Percentiles rank a stretch among this genome's conserved stretches.
phyloP scores from a whole-genome alignment of 768 basidiomycete species.

The Boletus rufocinnamomeus region DNA sequence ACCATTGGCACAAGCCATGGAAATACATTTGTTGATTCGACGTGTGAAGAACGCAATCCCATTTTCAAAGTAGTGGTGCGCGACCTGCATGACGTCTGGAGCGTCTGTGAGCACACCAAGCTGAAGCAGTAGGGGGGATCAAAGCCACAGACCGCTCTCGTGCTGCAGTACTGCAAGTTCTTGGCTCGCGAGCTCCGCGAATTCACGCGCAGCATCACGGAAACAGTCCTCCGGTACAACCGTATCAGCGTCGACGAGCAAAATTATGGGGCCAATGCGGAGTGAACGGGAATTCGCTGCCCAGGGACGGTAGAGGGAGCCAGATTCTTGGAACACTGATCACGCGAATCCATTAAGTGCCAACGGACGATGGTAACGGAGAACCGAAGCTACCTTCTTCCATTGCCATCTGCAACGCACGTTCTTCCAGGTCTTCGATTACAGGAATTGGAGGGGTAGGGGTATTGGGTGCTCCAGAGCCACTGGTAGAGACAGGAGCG shows the following conservation, averaged over 20 bases:
- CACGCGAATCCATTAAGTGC: constrained; percentile 42
- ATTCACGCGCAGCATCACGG: constrained; percentile 85
- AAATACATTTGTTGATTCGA: constrained; percentile 81
- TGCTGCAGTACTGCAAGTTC: constrained; percentile 86
- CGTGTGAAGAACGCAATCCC: constrained; percentile 87
- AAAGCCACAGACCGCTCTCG: constrained; percentile 67
- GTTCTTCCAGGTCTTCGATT: constrained; percentile 48
- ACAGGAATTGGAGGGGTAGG: constrained; percentile 18
- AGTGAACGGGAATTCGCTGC: constrained; percentile 72
- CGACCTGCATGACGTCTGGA: constrained; percentile 86
- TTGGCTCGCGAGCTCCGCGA: constrained; percentile 65
- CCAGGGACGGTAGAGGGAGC: constrained; percentile 66
- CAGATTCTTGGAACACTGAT: constrained; percentile 52
- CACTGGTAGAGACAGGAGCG: constrained; percentile 7
- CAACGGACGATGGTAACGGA: constrained; percentile 36
- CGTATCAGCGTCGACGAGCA: constrained; percentile 89
- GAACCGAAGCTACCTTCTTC: constrained; percentile 45
- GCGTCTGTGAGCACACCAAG: constrained; percentile 6
- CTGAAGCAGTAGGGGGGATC: constrained; percentile 4
- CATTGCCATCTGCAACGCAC: constrained; percentile 51
- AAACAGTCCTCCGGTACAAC: constrained; percentile 90
- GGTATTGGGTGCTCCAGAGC: constrained; percentile 6
- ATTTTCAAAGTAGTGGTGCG: constrained; percentile 88
- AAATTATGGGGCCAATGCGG: constrained; percentile 74
- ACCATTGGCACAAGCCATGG: constrained; percentile 78